Percentiles rank a stretch among this genome's conserved stretches.
Conservation (phyloP, 1,284 basidiomycete species). For the Phlebopus sp. region DNA sequence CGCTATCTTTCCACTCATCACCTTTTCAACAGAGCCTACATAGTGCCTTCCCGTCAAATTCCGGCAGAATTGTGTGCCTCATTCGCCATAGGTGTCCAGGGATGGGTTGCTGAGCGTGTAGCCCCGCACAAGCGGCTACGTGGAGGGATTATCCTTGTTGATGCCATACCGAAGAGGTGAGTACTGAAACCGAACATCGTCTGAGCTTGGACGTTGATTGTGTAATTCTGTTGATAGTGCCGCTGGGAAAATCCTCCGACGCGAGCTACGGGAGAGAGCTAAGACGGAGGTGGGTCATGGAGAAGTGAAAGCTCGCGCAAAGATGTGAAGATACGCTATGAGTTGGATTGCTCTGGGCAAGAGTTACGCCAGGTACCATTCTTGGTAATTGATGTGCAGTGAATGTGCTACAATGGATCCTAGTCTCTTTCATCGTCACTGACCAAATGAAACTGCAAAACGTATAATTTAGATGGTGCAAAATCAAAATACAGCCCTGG, state of each 20-base stretch:
- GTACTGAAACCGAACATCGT: slow-evolving; percentile 6
- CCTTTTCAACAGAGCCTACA: slow-evolving; percentile 68
- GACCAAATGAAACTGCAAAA: not conserved
- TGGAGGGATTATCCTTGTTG: slow-evolving; percentile 59
- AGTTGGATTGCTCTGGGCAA: not conserved
- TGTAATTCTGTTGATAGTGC: slow-evolving; percentile 39
- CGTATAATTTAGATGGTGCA: not conserved
- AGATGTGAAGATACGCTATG: slow-evolving; percentile 2
- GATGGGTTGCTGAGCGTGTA: slow-evolving; percentile 63
- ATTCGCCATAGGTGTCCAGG: slow-evolving; percentile 50
- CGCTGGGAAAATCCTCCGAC: slow-evolving; percentile 69
- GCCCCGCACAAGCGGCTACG: slow-evolving; percentile 65
- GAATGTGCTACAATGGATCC: no score
- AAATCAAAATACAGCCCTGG: not conserved
- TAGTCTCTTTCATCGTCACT: no score
- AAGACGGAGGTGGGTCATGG: slow-evolving; percentile 42
- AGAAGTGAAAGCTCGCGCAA: slow-evolving; percentile 15
- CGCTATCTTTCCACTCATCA: no score
- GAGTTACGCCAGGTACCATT: not conserved
- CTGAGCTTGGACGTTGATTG: not conserved
- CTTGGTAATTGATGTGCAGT: not conserved
- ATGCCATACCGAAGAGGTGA: slow-evolving; percentile 67
- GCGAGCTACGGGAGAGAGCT: slow-evolving; percentile 57
- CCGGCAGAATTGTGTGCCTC: slow-evolving; percentile 33
- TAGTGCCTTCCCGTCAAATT: slow-evolving; percentile 41